phyloP scores from a whole-genome alignment of 2,329 filamentous ascomycete genomes.

The Aureobasidium sp. region DNA sequence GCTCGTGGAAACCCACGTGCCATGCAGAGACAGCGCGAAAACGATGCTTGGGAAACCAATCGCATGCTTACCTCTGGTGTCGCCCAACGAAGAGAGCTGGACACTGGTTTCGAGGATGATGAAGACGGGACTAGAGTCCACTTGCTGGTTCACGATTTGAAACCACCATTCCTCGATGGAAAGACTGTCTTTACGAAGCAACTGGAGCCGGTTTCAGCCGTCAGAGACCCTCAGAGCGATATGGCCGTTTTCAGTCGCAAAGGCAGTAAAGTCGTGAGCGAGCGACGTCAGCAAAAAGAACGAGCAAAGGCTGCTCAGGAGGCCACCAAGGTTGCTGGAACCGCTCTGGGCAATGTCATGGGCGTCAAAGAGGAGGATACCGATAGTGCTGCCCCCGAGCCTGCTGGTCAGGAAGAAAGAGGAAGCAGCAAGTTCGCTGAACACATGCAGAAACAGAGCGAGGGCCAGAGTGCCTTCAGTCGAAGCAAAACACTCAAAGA shows the following conservation, averaged over 20 bases:
- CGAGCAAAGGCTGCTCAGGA: constrained; percentile 90
- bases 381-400: constrained; percentile 74
- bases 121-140: constrained; percentile 85
- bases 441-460: constrained; percentile 74
- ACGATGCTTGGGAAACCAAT: constrained; percentile 98
- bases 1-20: constrained; percentile 53
- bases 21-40: constrained; percentile 83
- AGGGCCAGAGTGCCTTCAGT: constrained; percentile 81
- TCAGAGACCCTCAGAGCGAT: constrained; percentile 89
- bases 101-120: constrained; percentile 78
- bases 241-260: constrained; percentile 98
- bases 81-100: constrained; percentile 76
- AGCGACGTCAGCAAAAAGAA: constrained; percentile 85
- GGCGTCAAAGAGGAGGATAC: constrained; percentile 84
- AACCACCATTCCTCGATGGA: constrained; percentile 90
- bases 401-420: constrained; percentile 49
- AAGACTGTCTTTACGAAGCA: constrained; percentile 97
- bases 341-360: constrained; percentile 88
- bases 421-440: constrained; percentile 73
- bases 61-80: constrained; percentile 96
- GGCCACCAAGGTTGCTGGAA: constrained; percentile 86
- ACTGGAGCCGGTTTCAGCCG: constrained; percentile 85
- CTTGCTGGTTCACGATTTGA: constrained; percentile 84
- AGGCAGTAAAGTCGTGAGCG: constrained; percentile 85
- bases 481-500: constrained; percentile 83